phyloP scores from a whole-genome alignment of 441 rosid species.

The Euphorbia corollata region DNA sequence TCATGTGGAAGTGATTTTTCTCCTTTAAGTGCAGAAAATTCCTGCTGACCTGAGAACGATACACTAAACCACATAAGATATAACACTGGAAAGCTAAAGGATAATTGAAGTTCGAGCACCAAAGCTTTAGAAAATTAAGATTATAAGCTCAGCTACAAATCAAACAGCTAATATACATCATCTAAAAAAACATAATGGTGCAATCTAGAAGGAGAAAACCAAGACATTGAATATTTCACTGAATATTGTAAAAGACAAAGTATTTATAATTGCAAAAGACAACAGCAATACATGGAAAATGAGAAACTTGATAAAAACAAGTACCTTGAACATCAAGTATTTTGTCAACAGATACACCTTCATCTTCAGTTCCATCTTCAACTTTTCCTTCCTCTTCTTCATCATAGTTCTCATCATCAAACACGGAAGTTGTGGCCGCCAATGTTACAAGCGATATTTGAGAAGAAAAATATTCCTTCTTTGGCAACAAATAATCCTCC shows the following conservation, averaged over 20 bases:
- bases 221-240: neutral
- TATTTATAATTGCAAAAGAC: neutral
- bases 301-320: constrained; percentile 39
- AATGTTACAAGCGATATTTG: constrained; percentile 41
- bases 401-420: constrained; percentile 92
- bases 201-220: neutral
- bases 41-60: constrained; percentile 34
- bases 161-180: neutral
- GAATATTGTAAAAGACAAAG: neutral
- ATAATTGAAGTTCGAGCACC: neutral
- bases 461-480: constrained; percentile 58
- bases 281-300: neutral
- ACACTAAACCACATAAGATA: constrained; percentile 23
- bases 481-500: constrained; percentile 79
- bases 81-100: constrained; percentile 14
- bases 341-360: constrained; percentile 35
- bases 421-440: constrained; percentile 45
- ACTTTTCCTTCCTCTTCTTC: constrained; percentile 63
- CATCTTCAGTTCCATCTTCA: constrained; percentile 54
- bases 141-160: neutral
- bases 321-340: constrained; percentile 30
- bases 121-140: constrained; percentile 1
- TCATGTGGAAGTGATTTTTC: constrained; percentile 37
- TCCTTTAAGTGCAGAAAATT: constrained; percentile 29
- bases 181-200: neutral